These are phyloP conservation scores for Cordyceps tenuipes DNA, from an alignment of 2,329 filamentous ascomycete species.

Conservation along the genomic window DNA sequence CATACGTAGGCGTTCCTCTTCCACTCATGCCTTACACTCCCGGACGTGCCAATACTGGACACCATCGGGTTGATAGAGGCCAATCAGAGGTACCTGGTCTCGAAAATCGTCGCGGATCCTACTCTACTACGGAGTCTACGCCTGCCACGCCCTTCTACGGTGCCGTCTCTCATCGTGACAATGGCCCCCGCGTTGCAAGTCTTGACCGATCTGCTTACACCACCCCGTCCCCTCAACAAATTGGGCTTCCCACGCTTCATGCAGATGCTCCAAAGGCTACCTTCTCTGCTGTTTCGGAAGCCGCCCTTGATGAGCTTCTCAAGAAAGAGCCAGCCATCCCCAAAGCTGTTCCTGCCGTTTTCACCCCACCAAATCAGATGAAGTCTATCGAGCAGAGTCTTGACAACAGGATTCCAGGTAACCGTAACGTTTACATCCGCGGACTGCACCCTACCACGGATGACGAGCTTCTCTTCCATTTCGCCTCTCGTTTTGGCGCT, in stretches of 20 bases:
- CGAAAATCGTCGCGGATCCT: conserved; percentile 58
- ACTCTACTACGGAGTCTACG: conserved; percentile 59
- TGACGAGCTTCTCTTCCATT: conserved; percentile 76
- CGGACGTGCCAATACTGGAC: conserved; percentile 35
- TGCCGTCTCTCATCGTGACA: conserved; percentile 49
- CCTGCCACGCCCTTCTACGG: conserved; percentile 59
- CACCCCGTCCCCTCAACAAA: conserved; percentile 57
- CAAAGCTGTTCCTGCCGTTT: conserved; percentile 79
- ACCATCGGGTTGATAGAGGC: conserved; percentile 38
- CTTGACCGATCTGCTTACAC: conserved; percentile 58
- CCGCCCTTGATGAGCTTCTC: conserved; percentile 55
- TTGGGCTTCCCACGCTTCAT: conserved; percentile 34
- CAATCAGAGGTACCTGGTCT: conserved; percentile 51
- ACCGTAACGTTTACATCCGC: conserved; percentile 97
- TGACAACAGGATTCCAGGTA: conserved; percentile 82
- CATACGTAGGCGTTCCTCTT: conserved; percentile 29
- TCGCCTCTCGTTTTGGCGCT: conserved; percentile 79
- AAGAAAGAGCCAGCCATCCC: conserved; percentile 77
- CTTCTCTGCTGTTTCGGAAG: conserved; percentile 33
- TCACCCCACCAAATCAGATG: conserved; percentile 74
- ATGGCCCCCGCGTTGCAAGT: conserved; percentile 48
- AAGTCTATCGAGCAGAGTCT: conserved; percentile 90
- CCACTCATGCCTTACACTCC: conserved; percentile 44
- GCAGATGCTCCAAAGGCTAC: conserved; percentile 35
- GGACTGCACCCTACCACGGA: conserved; percentile 93